A percentile compares a stretch with the other conserved stretches of the same genome.
phyloP scores from a whole-genome alignment of 192 early-diverging fungal species.

The Coemansia interrupta region DNA sequence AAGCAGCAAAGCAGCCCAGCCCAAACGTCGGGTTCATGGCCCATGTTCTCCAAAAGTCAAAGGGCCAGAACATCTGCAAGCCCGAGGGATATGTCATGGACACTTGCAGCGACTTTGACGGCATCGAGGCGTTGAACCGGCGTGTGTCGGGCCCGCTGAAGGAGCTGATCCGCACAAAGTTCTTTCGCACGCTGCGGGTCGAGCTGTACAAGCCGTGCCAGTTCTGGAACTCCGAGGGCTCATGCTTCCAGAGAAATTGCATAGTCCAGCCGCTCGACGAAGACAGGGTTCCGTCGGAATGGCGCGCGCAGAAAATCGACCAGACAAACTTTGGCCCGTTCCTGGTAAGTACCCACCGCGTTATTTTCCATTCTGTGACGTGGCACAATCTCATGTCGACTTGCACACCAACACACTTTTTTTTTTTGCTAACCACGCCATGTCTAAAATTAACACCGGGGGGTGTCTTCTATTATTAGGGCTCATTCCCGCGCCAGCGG shows the following conservation, averaged over 20 bases:
- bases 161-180: slow-evolving; percentile 76
- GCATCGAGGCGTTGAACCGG: slow-evolving; percentile 72
- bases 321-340: slow-evolving; percentile 65
- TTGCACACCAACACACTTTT: neutral
- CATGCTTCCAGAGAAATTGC: slow-evolving; percentile 82
- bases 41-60: slow-evolving; percentile 53
- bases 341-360: slow-evolving; percentile 26
- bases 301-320: slow-evolving; percentile 63
- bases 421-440: slow-evolving; percentile 1
- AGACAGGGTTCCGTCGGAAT: slow-evolving; percentile 54
- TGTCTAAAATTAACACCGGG: no score
- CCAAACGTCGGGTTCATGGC: slow-evolving; percentile 54
- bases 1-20: slow-evolving; percentile 20
- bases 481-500: slow-evolving; percentile 38
- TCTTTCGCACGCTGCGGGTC: slow-evolving; percentile 89
- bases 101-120: slow-evolving; percentile 65
- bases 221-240: slow-evolving; percentile 82
- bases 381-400: slow-evolving; percentile 15
- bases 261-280: slow-evolving; percentile 80
- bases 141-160: slow-evolving; percentile 64
- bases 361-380: slow-evolving; percentile 12
- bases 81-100: slow-evolving; percentile 48
- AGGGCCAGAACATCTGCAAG: slow-evolving; percentile 57
- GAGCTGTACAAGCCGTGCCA: slow-evolving; percentile 84
- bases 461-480: slow-evolving; percentile 13